Percentiles rank a stretch among this genome's conserved stretches.
phyloP scores from a whole-genome alignment of 2,329 filamentous ascomycete species.

The Huntiella bhutanensis region DNA sequence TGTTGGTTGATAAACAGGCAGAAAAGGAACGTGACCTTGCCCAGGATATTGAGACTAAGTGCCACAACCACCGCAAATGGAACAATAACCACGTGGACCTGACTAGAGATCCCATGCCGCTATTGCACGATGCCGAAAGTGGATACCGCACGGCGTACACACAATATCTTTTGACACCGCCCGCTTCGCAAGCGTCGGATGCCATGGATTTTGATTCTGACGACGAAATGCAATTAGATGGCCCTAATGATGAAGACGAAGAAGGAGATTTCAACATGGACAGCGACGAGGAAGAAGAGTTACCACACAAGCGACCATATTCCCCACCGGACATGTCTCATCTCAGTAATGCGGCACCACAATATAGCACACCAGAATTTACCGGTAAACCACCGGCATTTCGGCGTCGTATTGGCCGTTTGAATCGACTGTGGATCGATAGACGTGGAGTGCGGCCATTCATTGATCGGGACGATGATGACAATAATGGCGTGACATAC shows the following conservation, averaged over 20 bases:
- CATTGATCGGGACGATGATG: conserved; percentile 24
- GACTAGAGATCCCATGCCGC: conserved; percentile 69
- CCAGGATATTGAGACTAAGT: conserved; percentile 67
- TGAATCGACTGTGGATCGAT: conserved; percentile 77
- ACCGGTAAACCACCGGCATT: conserved; percentile 39
- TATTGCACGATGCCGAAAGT: conserved; percentile 39
- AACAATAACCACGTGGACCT: conserved; percentile 78
- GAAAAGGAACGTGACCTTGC: conserved; percentile 70
- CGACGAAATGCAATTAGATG: background rate
- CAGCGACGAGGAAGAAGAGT: background rate
- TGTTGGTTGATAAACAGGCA: conserved; percentile 55
- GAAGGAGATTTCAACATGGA: background rate
- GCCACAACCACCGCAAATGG: conserved; percentile 78
- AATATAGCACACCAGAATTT: background rate
- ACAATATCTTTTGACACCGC: conserved; percentile 49
- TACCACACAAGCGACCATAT: background rate
- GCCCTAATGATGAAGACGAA: background rate
- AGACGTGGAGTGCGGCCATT: conserved; percentile 45
- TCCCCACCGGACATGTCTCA: background rate
- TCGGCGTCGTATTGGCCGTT: conserved; percentile 65
- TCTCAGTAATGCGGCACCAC: background rate
- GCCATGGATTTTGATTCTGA: conserved; percentile 29
- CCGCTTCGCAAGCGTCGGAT: conserved; percentile 35
- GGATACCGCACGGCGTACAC: conserved; percentile 55
- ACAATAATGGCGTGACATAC: conserved; percentile 15